Evolutionary conservation across 2,329 filamentous ascomycete species (phyloP).

Genomic region (Beauveria rudraprayagi): DNA sequence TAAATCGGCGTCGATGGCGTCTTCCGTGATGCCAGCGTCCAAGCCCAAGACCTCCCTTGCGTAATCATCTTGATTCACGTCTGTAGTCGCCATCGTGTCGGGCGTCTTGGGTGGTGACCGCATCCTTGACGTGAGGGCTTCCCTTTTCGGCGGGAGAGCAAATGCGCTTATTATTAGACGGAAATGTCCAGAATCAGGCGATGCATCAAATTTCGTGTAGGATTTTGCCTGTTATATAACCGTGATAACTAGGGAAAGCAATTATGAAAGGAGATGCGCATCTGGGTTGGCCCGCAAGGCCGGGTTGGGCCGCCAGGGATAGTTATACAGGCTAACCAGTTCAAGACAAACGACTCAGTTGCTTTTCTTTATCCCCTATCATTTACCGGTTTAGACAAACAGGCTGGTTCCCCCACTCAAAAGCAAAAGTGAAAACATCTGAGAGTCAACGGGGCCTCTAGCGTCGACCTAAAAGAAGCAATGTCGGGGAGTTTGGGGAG

Average conservation of each 20-base stretch:
- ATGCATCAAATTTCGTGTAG: background rate
- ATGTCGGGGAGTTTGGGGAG: background rate
- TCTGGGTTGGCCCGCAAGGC: background rate
- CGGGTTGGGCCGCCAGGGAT: background rate
- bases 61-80: background rate
- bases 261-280: background rate
- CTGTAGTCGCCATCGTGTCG: background rate
- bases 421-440: slow-evolving; percentile 8
- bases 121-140: background rate
- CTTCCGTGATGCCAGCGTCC: slow-evolving; percentile 27
- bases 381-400: background rate
- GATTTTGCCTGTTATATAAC: slow-evolving; percentile 1
- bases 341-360: slow-evolving; percentile 5
- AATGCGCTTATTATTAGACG: background rate
- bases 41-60: slow-evolving; percentile 29
- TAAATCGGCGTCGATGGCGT: slow-evolving; percentile 30
- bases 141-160: background rate
- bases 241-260: background rate
- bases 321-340: background rate
- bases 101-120: background rate
- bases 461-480: slow-evolving; percentile 4
- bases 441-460: background rate
- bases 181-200: background rate
- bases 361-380: background rate
- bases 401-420: background rate